Base-by-base conservation (phyloP, 495 filamentous ascomycete species). In the Penicillium paxilli region DNA sequence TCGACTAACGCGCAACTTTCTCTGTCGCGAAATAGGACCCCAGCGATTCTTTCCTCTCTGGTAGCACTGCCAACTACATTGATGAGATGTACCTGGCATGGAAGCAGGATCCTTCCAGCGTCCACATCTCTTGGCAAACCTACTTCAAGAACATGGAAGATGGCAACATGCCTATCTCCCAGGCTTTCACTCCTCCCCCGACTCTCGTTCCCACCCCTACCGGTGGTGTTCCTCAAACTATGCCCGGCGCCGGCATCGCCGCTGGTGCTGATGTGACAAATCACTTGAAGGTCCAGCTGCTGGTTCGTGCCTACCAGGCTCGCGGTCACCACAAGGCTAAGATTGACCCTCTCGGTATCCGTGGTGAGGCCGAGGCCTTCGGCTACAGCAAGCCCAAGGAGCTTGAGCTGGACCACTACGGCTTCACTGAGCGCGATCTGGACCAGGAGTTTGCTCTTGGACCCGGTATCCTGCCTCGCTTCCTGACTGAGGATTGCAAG, bases 101-200 rank as follows among this genome's bases (percentile, higher is more conserved):
- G 94, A 96, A 93, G 77, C 80, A 87, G 55, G 91, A 98, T 63
- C 91, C 95, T 17, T 82, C 84, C 59, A 95, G 89, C 72, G 94
- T 98, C 40, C 94, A 98, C 75, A 80, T 96, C 63, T 98, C 94
- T 69, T 98, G 94, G 94, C 94, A 97, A 78, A 88, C 93, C 59
- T 98, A 98, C 84, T 98, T 98, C 83, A 87, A 84, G 69, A 98
- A 98, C 75, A 96, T 98, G 91, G 94, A 98, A 77, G 87, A 84
- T 53, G 94, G 95, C 70, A 90, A 93, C 60, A 97, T 98, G 88
- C 94, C 91, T 64, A 90, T 93, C 71, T 93, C 92, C 45, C 88
- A 95, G 71, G 94, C 94, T 59, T 98, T 98, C 80, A 90, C 89
- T 59, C 91, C 95, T 49, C 94, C 94, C 24, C 94, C 94, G 5